Evolutionary conservation across 352 stramenopile species (phyloP).

Genomic region (Pythium diclinum): DNA sequence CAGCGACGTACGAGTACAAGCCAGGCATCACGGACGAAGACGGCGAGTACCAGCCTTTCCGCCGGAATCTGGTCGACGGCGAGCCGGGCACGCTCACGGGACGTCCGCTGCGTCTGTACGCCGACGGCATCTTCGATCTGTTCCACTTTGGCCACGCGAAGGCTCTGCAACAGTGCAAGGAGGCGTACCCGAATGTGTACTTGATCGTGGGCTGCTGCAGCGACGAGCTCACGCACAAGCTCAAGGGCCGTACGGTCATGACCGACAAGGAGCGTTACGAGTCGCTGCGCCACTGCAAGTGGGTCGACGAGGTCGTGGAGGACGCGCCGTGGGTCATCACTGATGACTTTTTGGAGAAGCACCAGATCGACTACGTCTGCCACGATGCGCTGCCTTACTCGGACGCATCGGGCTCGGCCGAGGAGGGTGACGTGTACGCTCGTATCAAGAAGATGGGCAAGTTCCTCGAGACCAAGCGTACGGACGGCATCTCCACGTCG

Average conservation of each 20-base stretch:
- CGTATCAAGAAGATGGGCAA: slow-evolving; percentile 87
- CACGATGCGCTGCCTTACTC: slow-evolving; percentile 87
- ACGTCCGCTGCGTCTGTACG: slow-evolving; percentile 78
- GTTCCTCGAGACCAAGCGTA: slow-evolving; percentile 82
- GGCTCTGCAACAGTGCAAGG: slow-evolving; percentile 85
- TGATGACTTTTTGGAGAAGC: slow-evolving; percentile 79
- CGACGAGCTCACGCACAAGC: slow-evolving; percentile 83
- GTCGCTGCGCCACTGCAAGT: slow-evolving; percentile 80
- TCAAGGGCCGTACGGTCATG: slow-evolving; percentile 88
- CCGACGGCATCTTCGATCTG: slow-evolving; percentile 88
- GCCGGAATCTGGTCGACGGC: slow-evolving; percentile 53
- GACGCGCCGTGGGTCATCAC: slow-evolving; percentile 86
- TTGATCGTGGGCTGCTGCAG: slow-evolving; percentile 86
- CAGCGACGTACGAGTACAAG: slow-evolving; percentile 23
- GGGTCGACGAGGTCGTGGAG: slow-evolving; percentile 86
- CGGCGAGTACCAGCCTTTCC: slow-evolving; percentile 54
- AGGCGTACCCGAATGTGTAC: slow-evolving; percentile 82
- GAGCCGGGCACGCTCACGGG: slow-evolving; percentile 71
- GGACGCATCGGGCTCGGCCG: slow-evolving; percentile 64
- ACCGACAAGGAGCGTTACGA: slow-evolving; percentile 87
- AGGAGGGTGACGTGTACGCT: slow-evolving; percentile 80
- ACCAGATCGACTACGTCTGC: slow-evolving; percentile 88
- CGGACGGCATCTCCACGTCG: slow-evolving; percentile 87
- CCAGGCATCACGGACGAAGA: slow-evolving; percentile 22
- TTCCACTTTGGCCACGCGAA: slow-evolving; percentile 89